phyloP scores from a whole-genome alignment of 2,329 filamentous ascomycete species.

The Pyrenochaeta sp. region DNA sequence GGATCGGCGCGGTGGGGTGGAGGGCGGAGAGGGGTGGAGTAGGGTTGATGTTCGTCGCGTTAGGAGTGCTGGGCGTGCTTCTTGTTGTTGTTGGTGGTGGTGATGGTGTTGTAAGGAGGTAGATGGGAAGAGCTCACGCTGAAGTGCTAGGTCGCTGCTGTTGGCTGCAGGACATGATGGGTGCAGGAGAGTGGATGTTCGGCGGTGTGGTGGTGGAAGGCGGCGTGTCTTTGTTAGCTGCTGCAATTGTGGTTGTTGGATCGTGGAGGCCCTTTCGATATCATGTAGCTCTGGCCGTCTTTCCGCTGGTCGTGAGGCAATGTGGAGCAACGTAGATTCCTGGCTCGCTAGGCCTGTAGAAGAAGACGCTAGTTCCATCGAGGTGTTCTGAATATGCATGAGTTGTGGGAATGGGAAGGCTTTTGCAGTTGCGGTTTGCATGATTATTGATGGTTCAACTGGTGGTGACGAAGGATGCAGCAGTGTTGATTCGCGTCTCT shows the following conservation, averaged over 20 bases:
- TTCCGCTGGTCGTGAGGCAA: slow-evolving; percentile 1
- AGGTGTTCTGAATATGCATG: not conserved
- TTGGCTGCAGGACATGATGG: slow-evolving; percentile 22
- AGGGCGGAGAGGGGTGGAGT: slow-evolving; percentile 14
- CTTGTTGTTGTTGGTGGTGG: too few relatives aligned
- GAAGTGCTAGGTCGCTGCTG: too few relatives aligned
- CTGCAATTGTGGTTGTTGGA: not conserved
- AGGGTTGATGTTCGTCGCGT: slow-evolving; percentile 11
- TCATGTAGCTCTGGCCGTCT: not conserved
- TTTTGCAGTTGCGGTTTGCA: not conserved
- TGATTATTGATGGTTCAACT: not conserved
- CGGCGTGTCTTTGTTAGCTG: slow-evolving; percentile 1
- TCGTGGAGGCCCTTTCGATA: not conserved
- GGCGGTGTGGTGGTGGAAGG: slow-evolving; percentile 9
- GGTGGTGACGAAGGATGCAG: slow-evolving; percentile 16
- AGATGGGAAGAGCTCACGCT: too few relatives aligned
- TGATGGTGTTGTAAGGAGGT: too few relatives aligned
- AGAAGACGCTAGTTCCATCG: not conserved
- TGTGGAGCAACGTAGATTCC: slow-evolving; percentile 7
- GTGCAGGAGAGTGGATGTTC: slow-evolving; percentile 31
- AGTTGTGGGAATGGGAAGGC: not conserved
- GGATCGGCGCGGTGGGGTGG: not conserved
- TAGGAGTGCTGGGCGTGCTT: not conserved
- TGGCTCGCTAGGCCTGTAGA: not conserved
- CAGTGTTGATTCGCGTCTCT: slow-evolving; percentile 10